phyloP scores from a whole-genome alignment of 2,329 filamentous ascomycete genomes.

The Amphichorda felina region DNA sequence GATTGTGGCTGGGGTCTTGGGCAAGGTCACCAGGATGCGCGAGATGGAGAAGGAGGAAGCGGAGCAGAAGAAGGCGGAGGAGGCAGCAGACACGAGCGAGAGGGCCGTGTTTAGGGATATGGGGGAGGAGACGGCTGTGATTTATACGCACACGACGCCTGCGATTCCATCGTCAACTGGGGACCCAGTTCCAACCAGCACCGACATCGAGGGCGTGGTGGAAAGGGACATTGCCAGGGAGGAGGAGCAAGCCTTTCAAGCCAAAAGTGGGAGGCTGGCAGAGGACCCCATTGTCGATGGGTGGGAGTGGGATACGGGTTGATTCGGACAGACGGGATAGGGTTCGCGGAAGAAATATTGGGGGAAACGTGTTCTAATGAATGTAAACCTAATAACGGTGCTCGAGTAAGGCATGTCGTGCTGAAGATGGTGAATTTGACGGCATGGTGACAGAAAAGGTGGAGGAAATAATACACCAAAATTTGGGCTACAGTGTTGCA shows the following conservation, averaged over 20 bases:
- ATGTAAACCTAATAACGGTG: no score
- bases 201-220: not conserved
- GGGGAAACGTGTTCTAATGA: no score
- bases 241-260: not conserved
- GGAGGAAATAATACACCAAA: no score
- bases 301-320: not conserved
- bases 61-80: not conserved
- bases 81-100: not conserved
- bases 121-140: not conserved
- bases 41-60: not conserved
- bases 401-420: no score
- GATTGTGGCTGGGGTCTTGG: conserved; percentile 4
- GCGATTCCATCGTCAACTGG: no score
- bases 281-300: not conserved
- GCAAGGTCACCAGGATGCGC: conserved; percentile 3
- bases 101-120: no score
- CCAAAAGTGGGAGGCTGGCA: not conserved
- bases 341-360: no score
- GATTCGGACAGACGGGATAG: no score
- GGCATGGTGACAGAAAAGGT: no score
- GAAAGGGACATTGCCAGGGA: no score
- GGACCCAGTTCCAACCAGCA: not conserved
- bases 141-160: not conserved
- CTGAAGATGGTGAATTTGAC: no score
- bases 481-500: no score